Conservation (phyloP, 768 basidiomycete genomes). For the Leccinum ochraceum region DNA sequence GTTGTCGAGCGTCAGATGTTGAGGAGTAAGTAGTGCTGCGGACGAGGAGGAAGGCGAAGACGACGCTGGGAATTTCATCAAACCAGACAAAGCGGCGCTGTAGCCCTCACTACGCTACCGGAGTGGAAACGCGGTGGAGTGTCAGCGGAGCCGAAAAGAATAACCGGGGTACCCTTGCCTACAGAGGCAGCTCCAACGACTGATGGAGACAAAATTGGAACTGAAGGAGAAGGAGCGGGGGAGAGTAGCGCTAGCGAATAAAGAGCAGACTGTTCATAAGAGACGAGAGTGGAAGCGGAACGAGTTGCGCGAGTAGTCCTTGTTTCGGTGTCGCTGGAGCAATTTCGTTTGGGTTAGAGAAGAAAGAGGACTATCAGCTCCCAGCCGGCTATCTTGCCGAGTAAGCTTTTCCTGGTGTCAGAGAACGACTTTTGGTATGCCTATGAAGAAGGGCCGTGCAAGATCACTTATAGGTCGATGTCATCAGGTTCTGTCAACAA, state of each 20-base stretch:
- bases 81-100: too few relatives aligned
- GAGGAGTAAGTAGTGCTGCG: too few relatives aligned
- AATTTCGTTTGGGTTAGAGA: neutral
- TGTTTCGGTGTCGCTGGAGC: constrained; percentile 58
- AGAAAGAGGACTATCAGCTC: constrained; percentile 40
- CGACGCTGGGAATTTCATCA: too few relatives aligned
- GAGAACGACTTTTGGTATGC: constrained; percentile 70
- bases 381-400: constrained; percentile 65
- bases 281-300: constrained; percentile 49
- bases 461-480: constrained; percentile 63
- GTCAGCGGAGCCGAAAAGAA: too few relatives aligned
- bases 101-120: too few relatives aligned
- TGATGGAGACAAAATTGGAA: too few relatives aligned
- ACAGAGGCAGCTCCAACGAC: too few relatives aligned
- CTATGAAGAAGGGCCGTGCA: constrained; percentile 57
- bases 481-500: constrained; percentile 66
- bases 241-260: constrained; percentile 59
- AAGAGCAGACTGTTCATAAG: constrained; percentile 26
- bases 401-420: constrained; percentile 54
- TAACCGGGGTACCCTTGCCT: too few relatives aligned
- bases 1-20: too few relatives aligned
- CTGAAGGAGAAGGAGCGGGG: too few relatives aligned
- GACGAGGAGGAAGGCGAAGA: too few relatives aligned
- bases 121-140: too few relatives aligned
- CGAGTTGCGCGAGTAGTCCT: constrained; percentile 55